Evolutionary conservation across 2,329 filamentous ascomycete species (phyloP).

Genomic region (Trichoderma citrinoviride): DNA sequence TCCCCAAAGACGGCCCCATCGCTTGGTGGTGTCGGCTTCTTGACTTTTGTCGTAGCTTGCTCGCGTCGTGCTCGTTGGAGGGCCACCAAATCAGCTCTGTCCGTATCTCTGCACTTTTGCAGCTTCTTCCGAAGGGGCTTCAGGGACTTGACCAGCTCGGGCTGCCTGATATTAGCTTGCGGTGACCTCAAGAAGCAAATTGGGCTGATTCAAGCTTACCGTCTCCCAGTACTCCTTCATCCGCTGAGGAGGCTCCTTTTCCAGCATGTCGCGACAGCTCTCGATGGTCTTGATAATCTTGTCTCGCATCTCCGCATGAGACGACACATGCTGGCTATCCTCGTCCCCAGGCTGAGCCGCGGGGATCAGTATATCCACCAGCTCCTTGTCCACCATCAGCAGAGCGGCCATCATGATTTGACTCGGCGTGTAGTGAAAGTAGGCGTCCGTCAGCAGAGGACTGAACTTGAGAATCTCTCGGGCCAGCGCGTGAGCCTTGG

Average conservation of each 20-base stretch:
- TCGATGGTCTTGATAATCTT: slow-evolving; percentile 51
- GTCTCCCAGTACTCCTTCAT: slow-evolving; percentile 54
- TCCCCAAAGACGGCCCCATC: slow-evolving; percentile 50
- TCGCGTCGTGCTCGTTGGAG: slow-evolving; percentile 64
- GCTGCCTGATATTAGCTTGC: slow-evolving; percentile 35
- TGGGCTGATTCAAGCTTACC: slow-evolving; percentile 35
- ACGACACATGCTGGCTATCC: background rate
- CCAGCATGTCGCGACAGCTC: slow-evolving; percentile 53
- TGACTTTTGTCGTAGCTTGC: slow-evolving; percentile 46
- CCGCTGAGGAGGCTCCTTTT: slow-evolving; percentile 56
- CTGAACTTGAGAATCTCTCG: slow-evolving; percentile 73
- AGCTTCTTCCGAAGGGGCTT: slow-evolving; percentile 65
- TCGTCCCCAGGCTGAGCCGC: slow-evolving; percentile 33
- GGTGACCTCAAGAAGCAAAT: no score
- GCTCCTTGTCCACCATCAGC: slow-evolving; percentile 66
- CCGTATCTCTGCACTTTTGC: slow-evolving; percentile 70
- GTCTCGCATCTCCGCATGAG: slow-evolving; percentile 37
- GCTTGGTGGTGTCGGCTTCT: slow-evolving; percentile 38
- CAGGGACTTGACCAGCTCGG: slow-evolving; percentile 45
- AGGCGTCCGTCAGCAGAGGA: slow-evolving; percentile 86
- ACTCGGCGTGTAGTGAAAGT: slow-evolving; percentile 91
- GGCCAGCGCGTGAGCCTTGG: slow-evolving; percentile 68
- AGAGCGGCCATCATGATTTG: slow-evolving; percentile 90
- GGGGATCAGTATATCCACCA: slow-evolving; percentile 53
- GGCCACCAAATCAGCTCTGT: slow-evolving; percentile 68